Evolutionary conservation across 2,329 filamentous ascomycete genomes (phyloP).

Genomic region (Sporothrix schenckii): DNA sequence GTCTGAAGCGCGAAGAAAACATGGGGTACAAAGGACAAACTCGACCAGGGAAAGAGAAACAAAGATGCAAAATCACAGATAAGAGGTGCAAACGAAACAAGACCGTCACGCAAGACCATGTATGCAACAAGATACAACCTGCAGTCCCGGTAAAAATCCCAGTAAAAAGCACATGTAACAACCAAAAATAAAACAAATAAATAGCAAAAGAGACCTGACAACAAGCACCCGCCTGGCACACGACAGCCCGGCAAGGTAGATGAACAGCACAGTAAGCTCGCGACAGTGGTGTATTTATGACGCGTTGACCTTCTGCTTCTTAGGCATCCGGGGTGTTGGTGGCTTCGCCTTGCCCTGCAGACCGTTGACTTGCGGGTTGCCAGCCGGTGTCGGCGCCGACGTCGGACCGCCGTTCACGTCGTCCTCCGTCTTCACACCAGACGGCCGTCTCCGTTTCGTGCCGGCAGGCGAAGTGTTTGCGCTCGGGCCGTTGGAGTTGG

Average conservation of each 20-base stretch:
- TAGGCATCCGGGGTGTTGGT: constrained; percentile 59
- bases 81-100: neutral
- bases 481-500: constrained; percentile 66
- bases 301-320: constrained; percentile 55
- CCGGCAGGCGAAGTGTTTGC: constrained; percentile 67
- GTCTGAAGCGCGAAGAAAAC: constrained; percentile 23
- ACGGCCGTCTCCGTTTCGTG: constrained; percentile 62
- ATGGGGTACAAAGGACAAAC: constrained; percentile 3
- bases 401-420: constrained; percentile 48
- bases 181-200: neutral
- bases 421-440: constrained; percentile 61
- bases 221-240: neutral
- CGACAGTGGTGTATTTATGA: neutral
- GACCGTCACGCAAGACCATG: neutral
- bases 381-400: constrained; percentile 50
- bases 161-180: neutral
- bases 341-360: constrained; percentile 56
- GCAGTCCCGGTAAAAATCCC: neutral
- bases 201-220: neutral
- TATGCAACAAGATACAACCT: constrained; percentile 13
- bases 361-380: constrained; percentile 56
- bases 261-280: neutral
- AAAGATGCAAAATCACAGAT: neutral
- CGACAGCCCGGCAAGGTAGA: neutral
- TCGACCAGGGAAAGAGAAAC: neutral